phyloP scores from a whole-genome alignment of 305 asterid species.

The Plantago coronopus region DNA sequence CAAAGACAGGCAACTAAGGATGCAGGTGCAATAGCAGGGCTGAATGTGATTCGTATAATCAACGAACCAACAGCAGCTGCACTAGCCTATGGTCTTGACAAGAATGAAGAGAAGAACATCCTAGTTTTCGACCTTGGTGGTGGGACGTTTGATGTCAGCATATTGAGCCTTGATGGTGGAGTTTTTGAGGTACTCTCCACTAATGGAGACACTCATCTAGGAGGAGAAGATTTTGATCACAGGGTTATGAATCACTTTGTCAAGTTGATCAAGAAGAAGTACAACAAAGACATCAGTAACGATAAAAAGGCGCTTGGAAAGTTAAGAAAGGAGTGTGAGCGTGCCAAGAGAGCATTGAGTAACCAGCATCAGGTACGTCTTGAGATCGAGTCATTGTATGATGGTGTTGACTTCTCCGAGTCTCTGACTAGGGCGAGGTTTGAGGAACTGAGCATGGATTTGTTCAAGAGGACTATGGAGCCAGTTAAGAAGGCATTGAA shows the following conservation, averaged over 20 bases:
- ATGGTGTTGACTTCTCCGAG: conserved; percentile 18
- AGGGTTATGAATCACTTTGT: conserved; percentile 5
- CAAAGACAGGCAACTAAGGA: conserved; percentile 15
- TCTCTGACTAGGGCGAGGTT: conserved; percentile 15
- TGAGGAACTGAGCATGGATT: conserved; percentile 13
- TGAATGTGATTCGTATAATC: conserved; percentile 6
- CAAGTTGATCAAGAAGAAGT: conserved; percentile 12
- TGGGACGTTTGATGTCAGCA: no score
- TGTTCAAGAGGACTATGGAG: conserved; percentile 18
- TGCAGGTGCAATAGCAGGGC: conserved; percentile 8
- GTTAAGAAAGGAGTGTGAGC: conserved; percentile 10
- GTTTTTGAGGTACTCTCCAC: conserved; percentile 12
- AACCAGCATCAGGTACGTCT: conserved; percentile 8
- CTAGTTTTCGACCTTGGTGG: conserved; percentile 16
- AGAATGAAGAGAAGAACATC: conserved; percentile 5
- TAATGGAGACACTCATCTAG: conserved; percentile 11
- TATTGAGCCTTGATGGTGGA: conserved; percentile 5
- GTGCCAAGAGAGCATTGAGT: conserved; percentile 11
- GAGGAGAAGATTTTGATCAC: conserved; percentile 14
- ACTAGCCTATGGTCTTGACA: conserved; percentile 8
- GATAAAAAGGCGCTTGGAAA: conserved; percentile 16
- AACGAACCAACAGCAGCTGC: conserved; percentile 15
- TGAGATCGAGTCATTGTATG: conserved; percentile 12
- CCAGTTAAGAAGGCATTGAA: conserved; percentile 9
- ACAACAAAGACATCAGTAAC: conserved; percentile 12